Base-by-base conservation (phyloP, 306 rosid species). In the Corylus americana region DNA sequence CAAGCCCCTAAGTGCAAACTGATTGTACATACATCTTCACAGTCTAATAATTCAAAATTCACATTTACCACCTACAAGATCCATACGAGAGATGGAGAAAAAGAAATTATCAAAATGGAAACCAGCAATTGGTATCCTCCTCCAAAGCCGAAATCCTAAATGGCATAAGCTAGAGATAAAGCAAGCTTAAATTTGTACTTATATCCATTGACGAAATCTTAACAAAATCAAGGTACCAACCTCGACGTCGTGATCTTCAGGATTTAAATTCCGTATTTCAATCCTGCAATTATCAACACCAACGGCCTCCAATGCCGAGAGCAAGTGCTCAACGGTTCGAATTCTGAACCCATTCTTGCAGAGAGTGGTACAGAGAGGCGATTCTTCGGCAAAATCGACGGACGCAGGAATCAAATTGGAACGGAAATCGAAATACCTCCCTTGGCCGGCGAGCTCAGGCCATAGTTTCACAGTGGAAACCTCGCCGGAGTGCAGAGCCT, bases 221-320 rank as follows among this genome's bases (percentile, higher is more conserved):
- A 63, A 76, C 61, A 72, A 49, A 14, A 20, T 74, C 31, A 83
- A 4, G n/a, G 37, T 17, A 31, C 87, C 6, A 62, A 80, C 98
- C 97, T 94, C 98, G 1, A 71, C 85, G 11, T 87, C 90, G 62
- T n/a, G 14, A 70, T 78, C 87, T n/a, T 83, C 71, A 51, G 81
- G 73, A 75, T 88, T 93, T 45, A 14, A 79, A 81, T 75, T 88
- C 37, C 64, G 73, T 2, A 94, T 68, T 88, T 88, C 85, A 62
- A 94, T 92, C 81, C 95, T 85, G 81, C 98, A 94, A 79, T 94
- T 94, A 79, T 94, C 97, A 62, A 94, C 93, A n/a, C 93, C 97
- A 78, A 74, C 27, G 53, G 88, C 98, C 85, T 94, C 97, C 91
- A 92, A 57, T 22, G 97, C 98, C 6, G 97, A 92, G 74, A 94